These are phyloP conservation scores for Gamsiella multidivaricata DNA, from an alignment of 192 early-diverging fungal genomes.

Conservation along the genomic window DNA sequence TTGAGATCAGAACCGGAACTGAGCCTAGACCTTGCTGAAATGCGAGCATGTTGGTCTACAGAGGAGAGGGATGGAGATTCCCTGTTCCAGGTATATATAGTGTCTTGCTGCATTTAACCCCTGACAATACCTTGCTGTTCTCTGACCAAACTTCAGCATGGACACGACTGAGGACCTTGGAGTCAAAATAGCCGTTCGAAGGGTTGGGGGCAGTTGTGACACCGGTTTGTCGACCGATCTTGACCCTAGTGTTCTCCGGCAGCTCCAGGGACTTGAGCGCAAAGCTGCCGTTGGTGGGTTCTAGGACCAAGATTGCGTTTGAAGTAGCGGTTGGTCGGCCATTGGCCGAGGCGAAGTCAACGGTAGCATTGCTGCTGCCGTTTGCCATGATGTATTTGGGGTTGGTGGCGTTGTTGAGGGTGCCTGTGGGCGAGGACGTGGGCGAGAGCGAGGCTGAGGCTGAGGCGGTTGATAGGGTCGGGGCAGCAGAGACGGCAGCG, in stretches of 20 bases:
- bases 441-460: slow-evolving; percentile 1
- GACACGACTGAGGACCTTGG: slow-evolving; percentile 79
- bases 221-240: slow-evolving; percentile 77
- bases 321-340: not conserved
- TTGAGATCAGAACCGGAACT: too few relatives aligned
- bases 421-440: slow-evolving; percentile 14
- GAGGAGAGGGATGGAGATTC: too few relatives aligned
- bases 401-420: not conserved
- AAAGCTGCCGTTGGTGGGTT: slow-evolving; percentile 59
- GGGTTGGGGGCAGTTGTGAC: slow-evolving; percentile 68
- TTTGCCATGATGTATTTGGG: slow-evolving; percentile 3
- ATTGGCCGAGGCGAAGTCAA: not conserved
- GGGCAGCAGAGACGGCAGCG: slow-evolving; percentile 18
- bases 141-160: slow-evolving; percentile 84
- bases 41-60: too few relatives aligned
- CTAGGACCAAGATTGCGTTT: slow-evolving; percentile 53
- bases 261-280: slow-evolving; percentile 67
- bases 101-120: too few relatives aligned
- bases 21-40: not conserved
- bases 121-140: slow-evolving; percentile 70
- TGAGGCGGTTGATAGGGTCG: slow-evolving; percentile 22
- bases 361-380: slow-evolving; percentile 1
- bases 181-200: slow-evolving; percentile 85
- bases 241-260: slow-evolving; percentile 56
- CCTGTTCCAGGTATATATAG: too few relatives aligned